Evolutionary conservation across 2,329 filamentous ascomycete genomes (phyloP).

Genomic region (Fusarium sp.): DNA sequence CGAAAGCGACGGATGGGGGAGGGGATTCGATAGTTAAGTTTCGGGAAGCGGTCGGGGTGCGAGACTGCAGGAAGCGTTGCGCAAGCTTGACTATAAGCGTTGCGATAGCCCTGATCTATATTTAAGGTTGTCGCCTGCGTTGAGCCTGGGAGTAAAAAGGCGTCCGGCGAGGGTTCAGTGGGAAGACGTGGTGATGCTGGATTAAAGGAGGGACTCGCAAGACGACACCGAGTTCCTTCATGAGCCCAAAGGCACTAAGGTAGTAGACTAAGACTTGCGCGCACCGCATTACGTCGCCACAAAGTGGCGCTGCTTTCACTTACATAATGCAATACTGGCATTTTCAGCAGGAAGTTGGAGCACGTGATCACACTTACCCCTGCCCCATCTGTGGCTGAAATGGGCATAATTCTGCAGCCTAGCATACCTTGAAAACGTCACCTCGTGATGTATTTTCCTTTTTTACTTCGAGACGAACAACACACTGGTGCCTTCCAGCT

Average conservation of each 20-base stretch:
- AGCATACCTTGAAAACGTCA: constrained; percentile 28
- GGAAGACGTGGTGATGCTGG: constrained; percentile 41
- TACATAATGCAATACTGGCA: not conserved
- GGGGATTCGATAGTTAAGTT: constrained; percentile 28
- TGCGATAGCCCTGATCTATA: not conserved
- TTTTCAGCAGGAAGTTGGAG: not conserved
- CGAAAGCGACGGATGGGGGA: constrained; percentile 21
- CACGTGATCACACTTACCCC: constrained; percentile 29
- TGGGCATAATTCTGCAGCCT: constrained; percentile 38
- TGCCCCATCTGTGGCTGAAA: constrained; percentile 27
- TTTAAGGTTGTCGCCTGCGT: constrained; percentile 1
- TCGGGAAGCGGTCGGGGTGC: constrained; percentile 36
- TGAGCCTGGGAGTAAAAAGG: constrained; percentile 13
- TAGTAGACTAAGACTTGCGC: constrained; percentile 27
- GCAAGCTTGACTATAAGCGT: constrained; percentile 11
- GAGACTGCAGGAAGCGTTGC: constrained; percentile 28
- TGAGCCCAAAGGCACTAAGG: constrained; percentile 46
- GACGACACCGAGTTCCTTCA: constrained; percentile 46
- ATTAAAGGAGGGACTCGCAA: constrained; percentile 47
- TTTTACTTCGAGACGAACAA: not conserved
- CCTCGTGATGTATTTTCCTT: constrained; percentile 29
- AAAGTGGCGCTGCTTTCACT: constrained; percentile 36
- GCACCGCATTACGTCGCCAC: constrained; percentile 43
- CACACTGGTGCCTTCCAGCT: not conserved
- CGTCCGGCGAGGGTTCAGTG: constrained; percentile 30